phyloP scores from a whole-genome alignment of 73 alveolate genomes.

The Paramecium octaurelia region DNA sequence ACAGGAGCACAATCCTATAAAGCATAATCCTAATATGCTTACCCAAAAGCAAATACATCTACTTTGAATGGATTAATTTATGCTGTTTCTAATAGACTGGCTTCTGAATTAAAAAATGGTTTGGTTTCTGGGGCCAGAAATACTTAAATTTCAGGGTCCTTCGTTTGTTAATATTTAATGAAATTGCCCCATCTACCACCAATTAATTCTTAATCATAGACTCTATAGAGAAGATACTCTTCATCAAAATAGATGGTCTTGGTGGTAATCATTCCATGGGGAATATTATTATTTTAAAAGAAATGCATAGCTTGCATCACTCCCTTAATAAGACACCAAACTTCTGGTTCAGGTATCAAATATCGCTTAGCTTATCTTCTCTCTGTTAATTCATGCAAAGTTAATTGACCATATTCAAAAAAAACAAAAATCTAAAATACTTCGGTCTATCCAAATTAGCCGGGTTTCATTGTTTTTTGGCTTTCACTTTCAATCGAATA shows the following conservation, averaged over 20 bases:
- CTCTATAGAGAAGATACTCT: conserved; percentile 21
- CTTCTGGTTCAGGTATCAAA: conserved; percentile 35
- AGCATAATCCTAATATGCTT: not conserved
- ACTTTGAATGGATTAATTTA: conserved; percentile 35
- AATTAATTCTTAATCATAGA: conserved; percentile 38
- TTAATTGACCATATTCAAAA: conserved; percentile 42
- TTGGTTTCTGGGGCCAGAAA: conserved; percentile 22
- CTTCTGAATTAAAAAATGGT: not conserved
- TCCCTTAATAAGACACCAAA: conserved; percentile 53
- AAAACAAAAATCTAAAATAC: conserved; percentile 19
- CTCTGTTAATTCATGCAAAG: not conserved
- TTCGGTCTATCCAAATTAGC: not conserved
- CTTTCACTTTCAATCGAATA: conserved; percentile 44
- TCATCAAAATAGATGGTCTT: conserved; percentile 45
- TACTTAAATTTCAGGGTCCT: conserved; percentile 18
- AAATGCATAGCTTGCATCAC: not conserved
- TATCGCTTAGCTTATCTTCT: not conserved
- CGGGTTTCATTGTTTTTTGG: not conserved
- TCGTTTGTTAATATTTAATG: not conserved
- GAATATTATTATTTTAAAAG: not conserved
- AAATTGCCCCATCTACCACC: conserved; percentile 56
- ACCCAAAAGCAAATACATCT: conserved; percentile 40
- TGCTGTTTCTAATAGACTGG: conserved; percentile 6
- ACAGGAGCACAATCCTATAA: not conserved
- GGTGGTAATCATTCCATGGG: conserved; percentile 20